Percentiles rank a stretch among this genome's conserved stretches.
Conservation (phyloP, 2,329 filamentous ascomycete species). For the Samsoniella hepiali region DNA sequence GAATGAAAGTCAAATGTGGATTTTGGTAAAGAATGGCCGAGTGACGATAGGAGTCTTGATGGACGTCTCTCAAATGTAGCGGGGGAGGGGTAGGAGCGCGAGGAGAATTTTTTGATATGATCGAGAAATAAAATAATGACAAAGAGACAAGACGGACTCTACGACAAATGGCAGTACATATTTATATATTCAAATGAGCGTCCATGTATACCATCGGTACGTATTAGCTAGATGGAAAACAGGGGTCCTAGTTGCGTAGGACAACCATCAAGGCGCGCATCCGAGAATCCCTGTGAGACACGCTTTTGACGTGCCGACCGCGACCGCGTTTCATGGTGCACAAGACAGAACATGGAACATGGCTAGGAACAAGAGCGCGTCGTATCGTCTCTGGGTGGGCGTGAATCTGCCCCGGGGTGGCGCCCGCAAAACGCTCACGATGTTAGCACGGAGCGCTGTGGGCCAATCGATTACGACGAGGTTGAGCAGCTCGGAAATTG, state of each 20-base stretch:
- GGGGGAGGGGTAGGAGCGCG: constrained; percentile 1
- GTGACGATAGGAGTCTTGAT: neutral
- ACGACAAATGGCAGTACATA: neutral
- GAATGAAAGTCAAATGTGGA: constrained; percentile 10
- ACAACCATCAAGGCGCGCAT: constrained; percentile 11
- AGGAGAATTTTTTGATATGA: neutral
- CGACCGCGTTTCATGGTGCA: constrained; percentile 9
- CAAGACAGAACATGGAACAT: neutral
- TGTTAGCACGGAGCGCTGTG: constrained; percentile 15
- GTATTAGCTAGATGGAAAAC: neutral
- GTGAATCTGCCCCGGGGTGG: constrained; percentile 1
- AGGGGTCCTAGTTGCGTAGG: constrained; percentile 8
- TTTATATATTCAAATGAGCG: constrained; percentile 5
- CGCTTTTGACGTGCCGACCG: constrained; percentile 12
- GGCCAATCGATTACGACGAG: constrained; percentile 18
- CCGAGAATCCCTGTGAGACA: constrained; percentile 8
- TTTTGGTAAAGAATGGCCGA: constrained; percentile 15
- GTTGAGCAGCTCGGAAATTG: constrained; percentile 13
- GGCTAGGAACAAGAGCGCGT: constrained; percentile 1
- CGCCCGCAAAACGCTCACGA: constrained; percentile 5
- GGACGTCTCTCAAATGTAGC: constrained; percentile 8
- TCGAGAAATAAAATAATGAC: neutral
- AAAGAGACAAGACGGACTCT: neutral
- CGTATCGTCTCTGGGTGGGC: neutral
- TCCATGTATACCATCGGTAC: neutral